These are phyloP conservation scores for Pelargonium nanum DNA, from an alignment of 345 rosid species.

Conservation along the genomic window DNA sequence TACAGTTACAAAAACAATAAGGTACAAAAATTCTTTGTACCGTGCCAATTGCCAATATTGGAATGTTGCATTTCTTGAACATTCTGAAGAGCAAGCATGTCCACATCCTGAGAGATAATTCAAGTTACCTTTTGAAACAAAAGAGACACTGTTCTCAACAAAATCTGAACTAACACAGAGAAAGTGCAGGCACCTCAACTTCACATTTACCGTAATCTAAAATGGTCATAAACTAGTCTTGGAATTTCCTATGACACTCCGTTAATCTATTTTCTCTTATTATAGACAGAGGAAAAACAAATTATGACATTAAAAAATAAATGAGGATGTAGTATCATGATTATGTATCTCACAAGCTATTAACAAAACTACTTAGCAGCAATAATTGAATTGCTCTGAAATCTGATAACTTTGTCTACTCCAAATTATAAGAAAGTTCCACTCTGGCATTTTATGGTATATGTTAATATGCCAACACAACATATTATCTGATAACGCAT, in stretches of 20 bases:
- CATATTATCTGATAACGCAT: too few relatives aligned
- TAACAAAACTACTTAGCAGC: too few relatives aligned
- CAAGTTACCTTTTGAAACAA: background rate
- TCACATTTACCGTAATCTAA: background rate
- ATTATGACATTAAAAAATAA: background rate
- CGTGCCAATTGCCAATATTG: conserved; percentile 76
- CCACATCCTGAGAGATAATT: conserved; percentile 51
- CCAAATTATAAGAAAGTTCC: too few relatives aligned
- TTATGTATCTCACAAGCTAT: too few relatives aligned
- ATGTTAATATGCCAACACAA: too few relatives aligned
- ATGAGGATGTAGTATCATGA: too few relatives aligned
- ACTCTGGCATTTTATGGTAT: too few relatives aligned
- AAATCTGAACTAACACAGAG: background rate
- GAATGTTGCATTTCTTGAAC: conserved; percentile 54
- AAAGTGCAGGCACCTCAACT: background rate
- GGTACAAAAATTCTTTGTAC: conserved; percentile 22
- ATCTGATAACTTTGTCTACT: too few relatives aligned
- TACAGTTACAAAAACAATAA: background rate
- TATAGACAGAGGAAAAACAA: background rate
- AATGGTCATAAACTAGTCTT: conserved; percentile 1
- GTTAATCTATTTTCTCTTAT: background rate
- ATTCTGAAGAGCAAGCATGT: conserved; percentile 77
- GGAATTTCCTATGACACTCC: background rate
- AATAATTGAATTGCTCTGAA: too few relatives aligned
- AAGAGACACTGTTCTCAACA: background rate